Evolutionary conservation across 768 basidiomycete genomes (phyloP).

Genomic region (Tulasnella sp.): DNA sequence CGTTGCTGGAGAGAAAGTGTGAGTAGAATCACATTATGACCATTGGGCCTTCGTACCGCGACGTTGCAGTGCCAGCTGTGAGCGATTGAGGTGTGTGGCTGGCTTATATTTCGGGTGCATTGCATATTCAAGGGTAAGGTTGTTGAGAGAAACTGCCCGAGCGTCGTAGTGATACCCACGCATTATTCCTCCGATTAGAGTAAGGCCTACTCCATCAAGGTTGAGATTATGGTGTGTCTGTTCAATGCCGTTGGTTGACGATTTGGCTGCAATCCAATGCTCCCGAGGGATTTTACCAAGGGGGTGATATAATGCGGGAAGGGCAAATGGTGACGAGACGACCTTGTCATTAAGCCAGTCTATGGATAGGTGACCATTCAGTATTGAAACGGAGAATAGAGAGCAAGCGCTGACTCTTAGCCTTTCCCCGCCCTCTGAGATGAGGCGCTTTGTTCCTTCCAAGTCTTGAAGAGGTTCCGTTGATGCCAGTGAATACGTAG

Average conservation of each 20-base stretch:
- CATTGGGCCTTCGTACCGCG: too few relatives aligned
- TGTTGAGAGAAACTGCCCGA: not conserved
- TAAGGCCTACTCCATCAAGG: conserved; percentile 7
- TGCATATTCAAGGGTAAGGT: too few relatives aligned
- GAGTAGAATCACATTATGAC: too few relatives aligned
- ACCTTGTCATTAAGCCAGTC: conserved; percentile 19
- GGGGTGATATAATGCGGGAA: conserved; percentile 10
- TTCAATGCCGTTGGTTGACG: conserved; percentile 11
- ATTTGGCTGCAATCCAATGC: not conserved
- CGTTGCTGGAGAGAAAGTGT: too few relatives aligned
- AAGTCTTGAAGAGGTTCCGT: too few relatives aligned
- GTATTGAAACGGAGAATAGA: conserved; percentile 29
- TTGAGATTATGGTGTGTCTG: conserved; percentile 19
- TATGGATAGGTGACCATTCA: too few relatives aligned
- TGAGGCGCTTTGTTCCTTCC: too few relatives aligned
- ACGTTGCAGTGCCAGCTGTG: too few relatives aligned
- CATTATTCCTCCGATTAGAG: conserved; percentile 22
- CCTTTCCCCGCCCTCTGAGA: too few relatives aligned
- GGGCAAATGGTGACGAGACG: not conserved
- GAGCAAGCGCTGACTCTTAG: conserved; percentile 28
- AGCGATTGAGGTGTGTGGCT: too few relatives aligned
- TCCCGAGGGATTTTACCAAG: not conserved
- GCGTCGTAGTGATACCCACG: conserved; percentile 21
- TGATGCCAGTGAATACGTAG: too few relatives aligned
- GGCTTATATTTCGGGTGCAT: too few relatives aligned